Percentiles rank a stretch among this genome's conserved stretches.
Evolutionary conservation across 2,329 filamentous ascomycete species (phyloP).

Genomic region (Epichloe uncinata): DNA sequence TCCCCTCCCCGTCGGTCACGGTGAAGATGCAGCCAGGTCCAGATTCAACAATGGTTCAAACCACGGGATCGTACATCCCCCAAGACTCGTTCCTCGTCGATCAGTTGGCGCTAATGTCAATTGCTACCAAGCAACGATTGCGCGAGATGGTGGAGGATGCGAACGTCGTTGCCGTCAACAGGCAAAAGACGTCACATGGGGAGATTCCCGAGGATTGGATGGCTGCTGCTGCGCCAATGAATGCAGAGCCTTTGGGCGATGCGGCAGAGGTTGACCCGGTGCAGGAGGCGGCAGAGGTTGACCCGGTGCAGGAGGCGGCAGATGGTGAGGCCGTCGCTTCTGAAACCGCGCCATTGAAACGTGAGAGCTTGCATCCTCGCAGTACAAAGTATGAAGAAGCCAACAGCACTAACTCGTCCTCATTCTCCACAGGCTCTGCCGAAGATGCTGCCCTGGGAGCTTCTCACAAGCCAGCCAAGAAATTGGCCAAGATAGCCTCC

Average conservation of each 20-base stretch:
- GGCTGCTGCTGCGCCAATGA: conserved; percentile 49
- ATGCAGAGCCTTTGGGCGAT: conserved; percentile 23
- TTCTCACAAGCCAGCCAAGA: conserved; percentile 29
- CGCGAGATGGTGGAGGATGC: conserved; percentile 68
- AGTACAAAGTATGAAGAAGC: too few relatives aligned
- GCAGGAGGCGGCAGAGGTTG: conserved; percentile 29
- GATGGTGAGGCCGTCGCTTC: conserved; percentile 29
- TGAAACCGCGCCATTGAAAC: conserved; percentile 43
- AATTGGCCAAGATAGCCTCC: conserved; percentile 35
- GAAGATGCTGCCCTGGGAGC: conserved; percentile 21
- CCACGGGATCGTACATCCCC: conserved; percentile 57
- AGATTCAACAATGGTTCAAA: conserved; percentile 49
- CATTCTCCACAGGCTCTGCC: conserved; percentile 22
- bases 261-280: neutral
- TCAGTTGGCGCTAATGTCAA: conserved; percentile 67
- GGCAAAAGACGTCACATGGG: conserved; percentile 71
- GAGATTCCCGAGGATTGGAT: conserved; percentile 63
- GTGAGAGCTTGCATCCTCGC: conserved; percentile 30
- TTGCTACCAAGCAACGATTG: conserved; percentile 70
- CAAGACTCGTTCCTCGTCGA: conserved; percentile 67
- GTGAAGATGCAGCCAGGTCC: conserved; percentile 43
- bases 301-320: too few relatives aligned
- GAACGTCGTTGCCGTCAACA: conserved; percentile 52
- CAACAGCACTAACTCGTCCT: neutral
- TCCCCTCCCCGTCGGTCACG: conserved; percentile 37